Evolutionary conservation across 106 monocot genomes (phyloP).

Genomic region (Apostasia shenzhenica): DNA sequence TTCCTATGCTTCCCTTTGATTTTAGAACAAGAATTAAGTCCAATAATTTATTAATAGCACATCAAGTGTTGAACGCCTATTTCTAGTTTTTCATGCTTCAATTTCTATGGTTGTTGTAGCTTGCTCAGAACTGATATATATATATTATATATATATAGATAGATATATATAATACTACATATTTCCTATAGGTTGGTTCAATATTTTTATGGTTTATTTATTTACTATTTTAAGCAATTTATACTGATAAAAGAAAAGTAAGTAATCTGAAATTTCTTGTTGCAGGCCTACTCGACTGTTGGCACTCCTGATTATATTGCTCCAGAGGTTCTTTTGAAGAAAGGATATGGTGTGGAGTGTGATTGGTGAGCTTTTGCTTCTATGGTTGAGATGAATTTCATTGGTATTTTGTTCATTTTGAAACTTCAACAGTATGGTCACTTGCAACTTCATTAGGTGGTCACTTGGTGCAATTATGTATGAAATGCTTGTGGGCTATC

Average conservation of each 20-base stretch:
- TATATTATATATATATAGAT: too few species aligned
- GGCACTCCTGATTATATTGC: constrained; percentile 47
- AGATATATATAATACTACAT: too few species aligned
- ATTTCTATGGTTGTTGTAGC: too few species aligned
- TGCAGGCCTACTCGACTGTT: constrained; percentile 53
- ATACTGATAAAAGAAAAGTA: too few species aligned
- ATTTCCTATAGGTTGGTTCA: too few species aligned
- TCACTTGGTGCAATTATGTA: constrained; percentile 47
- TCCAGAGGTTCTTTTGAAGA: constrained; percentile 28
- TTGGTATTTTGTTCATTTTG: background rate
- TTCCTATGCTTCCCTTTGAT: background rate
- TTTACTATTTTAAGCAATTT: too few species aligned
- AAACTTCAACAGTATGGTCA: constrained; percentile 4
- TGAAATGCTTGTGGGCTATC: constrained; percentile 48
- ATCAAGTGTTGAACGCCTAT: too few species aligned
- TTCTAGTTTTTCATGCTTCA: too few species aligned
- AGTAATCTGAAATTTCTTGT: background rate
- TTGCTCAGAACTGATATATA: too few species aligned
- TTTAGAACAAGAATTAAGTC: background rate
- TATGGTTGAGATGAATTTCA: background rate
- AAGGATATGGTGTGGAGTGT: constrained; percentile 37
- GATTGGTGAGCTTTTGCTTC: constrained; percentile 35
- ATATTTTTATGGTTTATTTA: too few species aligned
- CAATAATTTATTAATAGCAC: background rate
- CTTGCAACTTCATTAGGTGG: constrained; percentile 29